phyloP scores from a whole-genome alignment of 2,329 filamentous ascomycete genomes.

The Diaporthe eres region DNA sequence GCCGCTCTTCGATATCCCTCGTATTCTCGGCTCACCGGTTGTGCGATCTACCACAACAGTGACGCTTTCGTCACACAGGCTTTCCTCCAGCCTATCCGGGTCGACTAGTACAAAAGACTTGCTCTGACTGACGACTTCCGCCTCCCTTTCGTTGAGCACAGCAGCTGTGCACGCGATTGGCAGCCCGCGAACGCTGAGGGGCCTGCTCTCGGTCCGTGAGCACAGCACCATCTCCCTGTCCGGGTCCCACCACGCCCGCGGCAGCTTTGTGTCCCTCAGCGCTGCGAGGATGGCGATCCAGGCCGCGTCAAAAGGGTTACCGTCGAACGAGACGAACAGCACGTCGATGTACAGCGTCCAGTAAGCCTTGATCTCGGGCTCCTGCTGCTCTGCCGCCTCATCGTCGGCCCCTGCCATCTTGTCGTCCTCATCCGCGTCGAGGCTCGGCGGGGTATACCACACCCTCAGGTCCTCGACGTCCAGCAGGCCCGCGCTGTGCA shows the following conservation, averaged over 20 bases:
- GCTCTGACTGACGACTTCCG: slow-evolving; percentile 56
- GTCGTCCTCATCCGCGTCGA: slow-evolving; percentile 63
- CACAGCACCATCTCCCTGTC: slow-evolving; percentile 87
- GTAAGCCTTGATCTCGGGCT: slow-evolving; percentile 79
- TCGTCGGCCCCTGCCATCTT: slow-evolving; percentile 57
- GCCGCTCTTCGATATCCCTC: slow-evolving; percentile 87
- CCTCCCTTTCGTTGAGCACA: slow-evolving; percentile 79
- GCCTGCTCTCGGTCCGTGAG: slow-evolving; percentile 66
- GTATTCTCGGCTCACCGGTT: slow-evolving; percentile 67
- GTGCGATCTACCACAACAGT: slow-evolving; percentile 82
- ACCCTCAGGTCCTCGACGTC: slow-evolving; percentile 79
- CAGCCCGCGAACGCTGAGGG: slow-evolving; percentile 73
- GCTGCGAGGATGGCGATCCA: slow-evolving; percentile 90
- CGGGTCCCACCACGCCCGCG: slow-evolving; percentile 84
- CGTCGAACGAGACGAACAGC: slow-evolving; percentile 93
- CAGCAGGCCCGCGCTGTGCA: slow-evolving; percentile 80
- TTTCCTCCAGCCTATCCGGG: slow-evolving; percentile 91
- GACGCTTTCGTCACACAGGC: slow-evolving; percentile 84
- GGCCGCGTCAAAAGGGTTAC: slow-evolving; percentile 91
- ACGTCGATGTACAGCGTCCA: slow-evolving; percentile 97
- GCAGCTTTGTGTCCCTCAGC: slow-evolving; percentile 81
- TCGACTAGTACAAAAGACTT: slow-evolving; percentile 86
- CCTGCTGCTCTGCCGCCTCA: slow-evolving; percentile 39
- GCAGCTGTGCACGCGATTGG: slow-evolving; percentile 84
- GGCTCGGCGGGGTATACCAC: slow-evolving; percentile 69